Conservation (phyloP, 1,284 basidiomycete species). For the Trichosporon inkin region DNA sequence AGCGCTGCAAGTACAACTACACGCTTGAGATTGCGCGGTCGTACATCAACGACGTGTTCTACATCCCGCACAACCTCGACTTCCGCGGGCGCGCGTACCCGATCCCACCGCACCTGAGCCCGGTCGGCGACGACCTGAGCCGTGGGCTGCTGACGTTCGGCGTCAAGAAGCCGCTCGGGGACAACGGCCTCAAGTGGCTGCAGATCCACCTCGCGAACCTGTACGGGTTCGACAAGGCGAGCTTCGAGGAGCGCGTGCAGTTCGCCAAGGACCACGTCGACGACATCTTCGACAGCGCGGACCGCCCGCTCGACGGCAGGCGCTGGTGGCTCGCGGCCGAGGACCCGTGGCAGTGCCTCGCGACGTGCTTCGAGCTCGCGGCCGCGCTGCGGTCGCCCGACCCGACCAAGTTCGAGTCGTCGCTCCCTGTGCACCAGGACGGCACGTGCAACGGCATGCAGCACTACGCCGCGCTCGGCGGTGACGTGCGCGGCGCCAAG, state of each 20-base stretch:
- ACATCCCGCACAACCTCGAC: conserved; percentile 95
- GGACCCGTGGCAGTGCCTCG: conserved; percentile 96
- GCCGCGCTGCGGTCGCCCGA: conserved; percentile 70
- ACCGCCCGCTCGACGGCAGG: conserved; percentile 71
- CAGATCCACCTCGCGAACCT: conserved; percentile 92
- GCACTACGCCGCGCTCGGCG: conserved; percentile 96
- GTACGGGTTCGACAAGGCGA: conserved; percentile 92
- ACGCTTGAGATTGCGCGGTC: conserved; percentile 94
- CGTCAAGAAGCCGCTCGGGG: conserved; percentile 73
- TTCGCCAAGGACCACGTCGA: conserved; percentile 72
- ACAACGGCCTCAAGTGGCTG: conserved; percentile 74
- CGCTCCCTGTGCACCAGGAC: conserved; percentile 94
- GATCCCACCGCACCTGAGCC: conserved; percentile 90
- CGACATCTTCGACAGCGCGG: conserved; percentile 78
- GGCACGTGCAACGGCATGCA: conserved; percentile 98
- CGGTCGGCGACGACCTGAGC: conserved; percentile 92
- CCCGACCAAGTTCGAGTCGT: conserved; percentile 66
- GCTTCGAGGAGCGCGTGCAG: conserved; percentile 79
- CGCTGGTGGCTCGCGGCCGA: conserved; percentile 90
- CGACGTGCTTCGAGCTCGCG: conserved; percentile 81
- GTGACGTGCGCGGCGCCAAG: conserved; percentile 79
- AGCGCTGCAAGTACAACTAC: conserved; percentile 91
- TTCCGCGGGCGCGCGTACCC: conserved; percentile 98
- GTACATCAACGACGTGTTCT: conserved; percentile 63
- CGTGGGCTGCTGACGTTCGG: conserved; percentile 85